Conservation (phyloP, 352 stramenopile species). For the Pythium diclinum region DNA sequence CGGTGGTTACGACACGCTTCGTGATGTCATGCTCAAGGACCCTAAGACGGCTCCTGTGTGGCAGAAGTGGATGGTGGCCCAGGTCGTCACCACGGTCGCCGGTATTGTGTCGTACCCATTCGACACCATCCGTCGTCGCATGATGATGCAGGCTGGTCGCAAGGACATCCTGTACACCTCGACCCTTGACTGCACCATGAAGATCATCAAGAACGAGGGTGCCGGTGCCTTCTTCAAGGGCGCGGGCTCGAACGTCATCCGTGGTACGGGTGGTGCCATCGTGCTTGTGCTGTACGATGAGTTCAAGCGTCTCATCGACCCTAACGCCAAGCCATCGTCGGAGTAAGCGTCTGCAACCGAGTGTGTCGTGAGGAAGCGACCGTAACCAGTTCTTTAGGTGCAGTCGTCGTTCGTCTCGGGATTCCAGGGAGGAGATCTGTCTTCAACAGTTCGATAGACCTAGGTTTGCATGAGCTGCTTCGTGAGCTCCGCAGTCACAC, state of each 20-base stretch:
- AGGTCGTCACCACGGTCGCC: constrained; percentile 88
- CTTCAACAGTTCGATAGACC: constrained; percentile 34
- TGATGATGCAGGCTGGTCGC: constrained; percentile 98
- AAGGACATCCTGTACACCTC: constrained; percentile 97
- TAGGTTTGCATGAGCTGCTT: constrained; percentile 23
- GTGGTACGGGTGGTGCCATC: constrained; percentile 97
- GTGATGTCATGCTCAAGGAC: constrained; percentile 83
- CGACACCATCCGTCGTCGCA: constrained; percentile 93
- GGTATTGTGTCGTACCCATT: constrained; percentile 97
- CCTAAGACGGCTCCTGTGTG: constrained; percentile 84
- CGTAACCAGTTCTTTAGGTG: constrained; percentile 17
- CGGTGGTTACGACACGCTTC: constrained; percentile 97
- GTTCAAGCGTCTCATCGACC: constrained; percentile 92
- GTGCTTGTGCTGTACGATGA: constrained; percentile 99
- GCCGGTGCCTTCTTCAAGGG: constrained; percentile 97
- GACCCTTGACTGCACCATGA: constrained; percentile 95
- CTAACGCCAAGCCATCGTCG: constrained; percentile 54
- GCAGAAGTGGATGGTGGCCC: constrained; percentile 90
- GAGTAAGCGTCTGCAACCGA: constrained; percentile 35
- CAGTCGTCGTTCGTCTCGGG: constrained; percentile 8
- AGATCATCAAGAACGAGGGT: constrained; percentile 97
- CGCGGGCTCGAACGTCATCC: constrained; percentile 97
- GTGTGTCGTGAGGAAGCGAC: constrained; percentile 30
- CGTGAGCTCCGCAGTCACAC: not conserved
- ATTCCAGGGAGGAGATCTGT: constrained; percentile 20